Evolutionary conservation across 768 basidiomycete genomes (phyloP), one percentile per base, ranked within the genome.

Genomic region (Hygrophoropsis aurantiaca): DNA sequence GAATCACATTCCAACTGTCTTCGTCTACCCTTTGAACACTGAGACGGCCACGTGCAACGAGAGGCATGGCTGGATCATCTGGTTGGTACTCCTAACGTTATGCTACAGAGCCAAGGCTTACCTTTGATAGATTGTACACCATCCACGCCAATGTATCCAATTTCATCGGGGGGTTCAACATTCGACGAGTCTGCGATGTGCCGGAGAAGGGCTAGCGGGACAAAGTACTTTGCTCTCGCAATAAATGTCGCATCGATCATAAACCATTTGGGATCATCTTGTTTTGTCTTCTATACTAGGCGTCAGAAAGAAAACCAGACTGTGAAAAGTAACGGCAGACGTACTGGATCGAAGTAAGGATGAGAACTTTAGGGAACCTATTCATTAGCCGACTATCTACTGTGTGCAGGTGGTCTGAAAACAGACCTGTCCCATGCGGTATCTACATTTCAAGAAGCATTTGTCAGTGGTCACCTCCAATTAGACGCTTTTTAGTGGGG

Each of bases 401-500:
- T 25, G 25, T 18, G 42, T 45, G 36, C 51, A 64, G 20, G n/a
- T 13, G 20, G 38, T 45, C 18, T 42, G 16, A 24, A 45, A 44
- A 69, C 84, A 54, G 59, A 90, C 90, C 79, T 60, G 59, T 94
- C 90, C 90, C 90, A 95, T 26, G 93, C 91, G 4, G 93, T 92
- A 56, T 88, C 93, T 95, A 49, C 39, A 45, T 25, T 40, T 41
- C 32, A 27, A 39, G 27, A 11, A 21, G 32, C 10, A 38, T 38
- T 21, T 16, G n/a, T 45, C 35, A 49, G 51, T n/a, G n/a, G n/a
- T n/a, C n/a, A n/a, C n/a, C n/a, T n/a, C n/a, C n/a, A n/a, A n/a
- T n/a, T n/a, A 42, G 15, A 11, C 32, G 40, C 25, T 19, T 49
- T 39, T 34, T 42, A 44, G 54, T 24, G 43, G 13, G 18, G 66